phyloP scores from a whole-genome alignment of 257 asterid species.

The Nicotiana undulata region DNA sequence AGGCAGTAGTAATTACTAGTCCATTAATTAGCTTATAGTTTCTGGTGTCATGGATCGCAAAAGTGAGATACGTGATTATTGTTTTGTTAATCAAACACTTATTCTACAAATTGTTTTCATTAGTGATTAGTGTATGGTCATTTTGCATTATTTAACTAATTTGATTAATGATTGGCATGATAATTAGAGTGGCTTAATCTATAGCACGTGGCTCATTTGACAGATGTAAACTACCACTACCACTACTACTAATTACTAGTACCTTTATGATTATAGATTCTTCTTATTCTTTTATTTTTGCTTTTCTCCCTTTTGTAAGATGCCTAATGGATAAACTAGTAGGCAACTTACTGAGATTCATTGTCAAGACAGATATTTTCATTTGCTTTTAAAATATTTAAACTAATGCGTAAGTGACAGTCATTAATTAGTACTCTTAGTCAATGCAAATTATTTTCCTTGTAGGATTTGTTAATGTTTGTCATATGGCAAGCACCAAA shows the following conservation, averaged over 20 bases:
- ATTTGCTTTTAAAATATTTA: no score
- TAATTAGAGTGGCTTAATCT: conserved; percentile 2
- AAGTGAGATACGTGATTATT: background rate
- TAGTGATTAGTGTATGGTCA: background rate
- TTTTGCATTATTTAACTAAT: conserved; percentile 1
- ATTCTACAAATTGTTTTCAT: background rate
- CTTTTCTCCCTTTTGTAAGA: background rate
- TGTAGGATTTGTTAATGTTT: no score
- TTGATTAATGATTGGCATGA: conserved; percentile 12
- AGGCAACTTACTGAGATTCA: background rate
- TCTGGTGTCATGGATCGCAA: background rate
- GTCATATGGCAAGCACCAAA: background rate
- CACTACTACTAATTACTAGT: background rate
- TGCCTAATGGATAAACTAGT: background rate
- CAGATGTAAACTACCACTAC: background rate
- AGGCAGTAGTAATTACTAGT: background rate
- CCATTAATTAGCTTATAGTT: background rate
- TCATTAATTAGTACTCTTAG: no score
- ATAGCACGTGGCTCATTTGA: conserved; percentile 2
- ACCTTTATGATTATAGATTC: conserved; percentile 1
- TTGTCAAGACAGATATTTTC: no score
- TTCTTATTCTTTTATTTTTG: background rate
- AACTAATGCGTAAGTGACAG: no score
- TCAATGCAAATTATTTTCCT: no score
- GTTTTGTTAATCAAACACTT: background rate